Percentiles rank a stretch among this genome's conserved stretches.
Evolutionary conservation across 2,329 filamentous ascomycete species (phyloP).

Genomic region (Fusarium tupiense): DNA sequence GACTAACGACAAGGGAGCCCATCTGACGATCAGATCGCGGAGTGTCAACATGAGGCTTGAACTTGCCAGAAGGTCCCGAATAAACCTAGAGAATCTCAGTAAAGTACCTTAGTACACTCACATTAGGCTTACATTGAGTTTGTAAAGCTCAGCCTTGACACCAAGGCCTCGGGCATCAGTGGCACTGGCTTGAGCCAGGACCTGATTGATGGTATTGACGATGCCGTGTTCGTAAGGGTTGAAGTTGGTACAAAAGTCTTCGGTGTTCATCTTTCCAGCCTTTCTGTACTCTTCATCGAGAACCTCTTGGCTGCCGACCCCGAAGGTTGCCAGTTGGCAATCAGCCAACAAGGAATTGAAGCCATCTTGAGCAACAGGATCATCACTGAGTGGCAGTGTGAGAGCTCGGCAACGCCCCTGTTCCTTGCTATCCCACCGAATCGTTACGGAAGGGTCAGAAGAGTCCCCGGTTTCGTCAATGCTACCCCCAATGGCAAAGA

Average conservation of each 20-base stretch:
- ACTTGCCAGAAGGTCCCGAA: constrained; percentile 59
- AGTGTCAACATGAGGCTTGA: constrained; percentile 63
- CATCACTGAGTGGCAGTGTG: too few relatives aligned
- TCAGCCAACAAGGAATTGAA: not conserved
- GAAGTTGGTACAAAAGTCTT: constrained; percentile 60
- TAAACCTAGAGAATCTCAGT: constrained; percentile 53
- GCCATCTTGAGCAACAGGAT: not conserved
- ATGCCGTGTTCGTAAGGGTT: constrained; percentile 62
- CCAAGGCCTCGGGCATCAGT: constrained; percentile 36
- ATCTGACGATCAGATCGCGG: constrained; percentile 60
- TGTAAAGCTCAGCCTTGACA: constrained; percentile 64
- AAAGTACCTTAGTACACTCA: accelerated
- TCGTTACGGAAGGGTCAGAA: not conserved
- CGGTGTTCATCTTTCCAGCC: constrained; percentile 60
- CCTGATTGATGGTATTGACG: constrained; percentile 59
- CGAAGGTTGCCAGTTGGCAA: constrained; percentile 59
- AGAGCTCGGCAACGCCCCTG: too few relatives aligned
- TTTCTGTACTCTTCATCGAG: constrained; percentile 63
- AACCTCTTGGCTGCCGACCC: constrained; percentile 55
- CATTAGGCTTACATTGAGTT: constrained; percentile 58
- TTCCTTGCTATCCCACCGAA: not conserved
- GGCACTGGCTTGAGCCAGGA: constrained; percentile 50
- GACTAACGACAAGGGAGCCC: constrained; percentile 63
- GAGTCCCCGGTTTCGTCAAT: not conserved
- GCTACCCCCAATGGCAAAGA: constrained; percentile 19